phyloP scores from a whole-genome alignment of 2,329 filamentous ascomycete species.

The Pseudogymnoascus sp. region DNA sequence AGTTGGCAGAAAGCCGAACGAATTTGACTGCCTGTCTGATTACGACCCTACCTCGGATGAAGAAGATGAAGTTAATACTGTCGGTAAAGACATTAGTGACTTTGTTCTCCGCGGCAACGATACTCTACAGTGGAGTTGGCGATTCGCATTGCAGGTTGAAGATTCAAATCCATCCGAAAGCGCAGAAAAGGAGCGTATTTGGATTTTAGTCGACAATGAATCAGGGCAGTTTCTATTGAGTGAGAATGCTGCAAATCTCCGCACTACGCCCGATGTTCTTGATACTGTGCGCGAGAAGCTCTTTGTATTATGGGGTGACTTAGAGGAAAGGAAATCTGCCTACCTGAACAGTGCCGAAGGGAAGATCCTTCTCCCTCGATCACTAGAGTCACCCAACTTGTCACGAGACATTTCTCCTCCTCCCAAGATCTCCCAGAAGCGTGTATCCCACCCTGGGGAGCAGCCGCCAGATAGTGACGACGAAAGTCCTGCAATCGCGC shows the following conservation, averaged over 20 bases:
- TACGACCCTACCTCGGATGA: constrained; percentile 27
- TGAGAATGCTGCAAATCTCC: constrained; percentile 45
- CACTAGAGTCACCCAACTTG: constrained; percentile 21
- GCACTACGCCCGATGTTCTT: constrained; percentile 41
- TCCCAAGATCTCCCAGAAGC: background rate
- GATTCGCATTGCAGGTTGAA: constrained; percentile 74
- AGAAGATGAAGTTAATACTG: constrained; percentile 21
- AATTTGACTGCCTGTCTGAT: constrained; percentile 45
- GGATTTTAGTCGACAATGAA: constrained; percentile 57
- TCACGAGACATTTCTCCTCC: constrained; percentile 11
- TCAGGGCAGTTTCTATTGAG: constrained; percentile 49
- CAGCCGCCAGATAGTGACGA: constrained; percentile 12
- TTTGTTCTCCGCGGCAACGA: background rate
- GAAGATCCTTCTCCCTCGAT: constrained; percentile 20
- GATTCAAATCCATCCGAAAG: constrained; percentile 42
- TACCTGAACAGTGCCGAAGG: constrained; percentile 16
- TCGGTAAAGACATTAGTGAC: constrained; percentile 27
- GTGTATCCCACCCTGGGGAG: background rate
- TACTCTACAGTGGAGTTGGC: constrained; percentile 43
- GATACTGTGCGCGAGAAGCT: constrained; percentile 56
- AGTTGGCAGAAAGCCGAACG: constrained; percentile 34
- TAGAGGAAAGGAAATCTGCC: constrained; percentile 60
- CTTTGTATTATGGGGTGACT: constrained; percentile 75
- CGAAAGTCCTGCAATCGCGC: background rate
- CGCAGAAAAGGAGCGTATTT: constrained; percentile 42